phyloP scores from a whole-genome alignment of 495 filamentous ascomycete species.

The Aspergillus ellipticus region DNA sequence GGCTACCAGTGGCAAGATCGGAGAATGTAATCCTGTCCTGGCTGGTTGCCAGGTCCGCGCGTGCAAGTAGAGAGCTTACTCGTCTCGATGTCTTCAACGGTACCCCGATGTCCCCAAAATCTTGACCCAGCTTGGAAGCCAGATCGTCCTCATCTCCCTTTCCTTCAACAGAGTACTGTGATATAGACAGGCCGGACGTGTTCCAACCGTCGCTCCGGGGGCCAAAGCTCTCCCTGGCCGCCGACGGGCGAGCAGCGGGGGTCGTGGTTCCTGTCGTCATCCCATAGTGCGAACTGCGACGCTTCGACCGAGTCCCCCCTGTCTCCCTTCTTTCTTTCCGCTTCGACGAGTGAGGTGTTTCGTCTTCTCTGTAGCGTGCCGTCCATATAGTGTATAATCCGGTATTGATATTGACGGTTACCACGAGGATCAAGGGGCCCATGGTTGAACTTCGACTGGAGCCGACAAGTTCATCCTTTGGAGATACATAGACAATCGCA shows the following conservation, averaged over 20 bases:
- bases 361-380: constrained; percentile 60
- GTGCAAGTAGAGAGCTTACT: constrained; percentile 89
- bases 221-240: constrained; percentile 56
- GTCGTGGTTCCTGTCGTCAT: constrained; percentile 76
- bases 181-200: constrained; percentile 30
- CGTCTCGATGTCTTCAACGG: constrained; percentile 74
- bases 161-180: constrained; percentile 35
- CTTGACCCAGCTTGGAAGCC: constrained; percentile 71
- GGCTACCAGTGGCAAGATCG: constrained; percentile 57
- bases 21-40: constrained; percentile 72
- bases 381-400: constrained; percentile 77
- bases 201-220: constrained; percentile 34
- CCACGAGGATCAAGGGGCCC: constrained; percentile 63
- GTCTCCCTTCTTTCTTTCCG: constrained; percentile 44
- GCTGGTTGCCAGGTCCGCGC: constrained; percentile 76
- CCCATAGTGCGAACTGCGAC: constrained; percentile 85
- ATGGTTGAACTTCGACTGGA: constrained; percentile 13
- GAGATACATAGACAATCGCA: constrained; percentile 75
- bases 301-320: constrained; percentile 56
- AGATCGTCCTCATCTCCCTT: constrained; percentile 54
- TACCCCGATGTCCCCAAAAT: constrained; percentile 63
- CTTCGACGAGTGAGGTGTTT: constrained; percentile 48
- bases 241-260: constrained; percentile 54
- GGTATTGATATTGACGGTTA: constrained; percentile 73
- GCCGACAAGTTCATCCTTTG: constrained; percentile 47